These are phyloP conservation scores for Echria macrotheca DNA, from an alignment of 495 filamentous ascomycete genomes.

Conservation along the genomic window DNA sequence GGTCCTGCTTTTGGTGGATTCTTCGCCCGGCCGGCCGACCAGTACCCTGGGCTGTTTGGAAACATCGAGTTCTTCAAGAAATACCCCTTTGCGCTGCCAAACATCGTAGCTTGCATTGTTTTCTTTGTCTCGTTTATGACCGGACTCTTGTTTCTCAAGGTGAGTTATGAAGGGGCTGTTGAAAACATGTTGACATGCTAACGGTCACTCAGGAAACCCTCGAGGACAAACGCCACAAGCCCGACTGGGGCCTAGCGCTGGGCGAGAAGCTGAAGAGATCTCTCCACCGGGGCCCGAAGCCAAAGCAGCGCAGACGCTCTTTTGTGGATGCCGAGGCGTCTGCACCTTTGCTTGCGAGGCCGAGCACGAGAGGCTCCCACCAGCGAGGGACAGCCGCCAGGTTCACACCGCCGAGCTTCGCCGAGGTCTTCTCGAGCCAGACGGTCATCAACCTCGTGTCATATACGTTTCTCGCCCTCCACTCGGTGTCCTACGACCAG, in stretches of 20 bases:
- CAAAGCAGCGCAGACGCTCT: slow-evolving; percentile 33
- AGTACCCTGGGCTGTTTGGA: slow-evolving; percentile 62
- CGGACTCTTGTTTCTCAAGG: slow-evolving; percentile 64
- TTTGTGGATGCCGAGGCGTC: slow-evolving; percentile 40
- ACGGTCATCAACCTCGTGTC: slow-evolving; percentile 68
- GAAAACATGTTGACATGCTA: too few relatives aligned
- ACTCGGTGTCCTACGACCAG: slow-evolving; percentile 74
- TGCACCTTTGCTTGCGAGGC: slow-evolving; percentile 39
- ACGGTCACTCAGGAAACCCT: slow-evolving; percentile 75
- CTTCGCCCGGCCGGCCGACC: slow-evolving; percentile 70
- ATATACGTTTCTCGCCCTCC: slow-evolving; percentile 71
- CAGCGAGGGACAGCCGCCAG: slow-evolving; percentile 10
- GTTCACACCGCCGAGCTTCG: slow-evolving; percentile 42
- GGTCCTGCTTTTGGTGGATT: slow-evolving; percentile 84
- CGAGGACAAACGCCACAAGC: slow-evolving; percentile 53
- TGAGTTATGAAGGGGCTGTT: too few relatives aligned
- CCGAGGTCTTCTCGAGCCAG: slow-evolving; percentile 69
- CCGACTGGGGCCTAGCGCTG: slow-evolving; percentile 64
- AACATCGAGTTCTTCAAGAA: slow-evolving; percentile 58
- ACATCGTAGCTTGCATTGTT: slow-evolving; percentile 64
- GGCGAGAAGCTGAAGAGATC: slow-evolving; percentile 48
- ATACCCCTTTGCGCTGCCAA: slow-evolving; percentile 80
- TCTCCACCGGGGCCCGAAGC: slow-evolving; percentile 24
- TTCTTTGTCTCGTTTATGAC: slow-evolving; percentile 68
- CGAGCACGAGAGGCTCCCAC: slow-evolving; percentile 10